These are phyloP conservation scores for Torulaspora maleeae DNA, from an alignment of 805 yeast species.

Conservation along the genomic window DNA sequence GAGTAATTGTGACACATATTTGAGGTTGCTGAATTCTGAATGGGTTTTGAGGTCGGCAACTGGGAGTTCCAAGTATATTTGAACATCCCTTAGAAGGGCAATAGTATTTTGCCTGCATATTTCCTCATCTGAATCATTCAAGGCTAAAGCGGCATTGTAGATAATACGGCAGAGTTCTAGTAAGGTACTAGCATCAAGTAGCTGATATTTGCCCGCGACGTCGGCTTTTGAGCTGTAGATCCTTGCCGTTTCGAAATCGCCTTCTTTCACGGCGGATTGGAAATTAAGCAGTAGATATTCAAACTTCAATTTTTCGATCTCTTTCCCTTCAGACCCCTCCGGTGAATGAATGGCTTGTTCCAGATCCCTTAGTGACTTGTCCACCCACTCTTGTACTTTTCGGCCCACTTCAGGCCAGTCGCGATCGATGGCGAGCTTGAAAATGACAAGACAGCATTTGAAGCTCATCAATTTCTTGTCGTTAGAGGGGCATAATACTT, in stretches of 20 bases:
- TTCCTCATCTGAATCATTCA: constrained; percentile 9
- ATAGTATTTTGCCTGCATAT: constrained; percentile 5
- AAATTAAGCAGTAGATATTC: constrained; percentile 35
- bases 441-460: constrained; percentile 32
- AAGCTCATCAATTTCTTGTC: constrained; percentile 30
- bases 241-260: constrained; percentile 37
- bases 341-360: constrained; percentile 17
- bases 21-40: constrained; percentile 20
- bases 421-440: constrained; percentile 32
- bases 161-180: constrained; percentile 35
- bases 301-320: constrained; percentile 19
- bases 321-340: constrained; percentile 6
- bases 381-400: constrained; percentile 32
- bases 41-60: constrained; percentile 13
- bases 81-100: constrained; percentile 18
- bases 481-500: constrained; percentile 23
- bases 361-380: constrained; percentile 23
- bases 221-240: constrained; percentile 35
- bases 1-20: constrained; percentile 21
- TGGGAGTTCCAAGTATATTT: constrained; percentile 14
- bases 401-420: constrained; percentile 15
- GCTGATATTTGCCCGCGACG: constrained; percentile 10
- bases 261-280: constrained; percentile 31
- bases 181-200: constrained; percentile 14
- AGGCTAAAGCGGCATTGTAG: constrained; percentile 32